Evolutionary conservation across 495 filamentous ascomycete genomes (phyloP), one percentile per base, ranked within the genome.

Genomic region (Mytilinidion resinicola): DNA sequence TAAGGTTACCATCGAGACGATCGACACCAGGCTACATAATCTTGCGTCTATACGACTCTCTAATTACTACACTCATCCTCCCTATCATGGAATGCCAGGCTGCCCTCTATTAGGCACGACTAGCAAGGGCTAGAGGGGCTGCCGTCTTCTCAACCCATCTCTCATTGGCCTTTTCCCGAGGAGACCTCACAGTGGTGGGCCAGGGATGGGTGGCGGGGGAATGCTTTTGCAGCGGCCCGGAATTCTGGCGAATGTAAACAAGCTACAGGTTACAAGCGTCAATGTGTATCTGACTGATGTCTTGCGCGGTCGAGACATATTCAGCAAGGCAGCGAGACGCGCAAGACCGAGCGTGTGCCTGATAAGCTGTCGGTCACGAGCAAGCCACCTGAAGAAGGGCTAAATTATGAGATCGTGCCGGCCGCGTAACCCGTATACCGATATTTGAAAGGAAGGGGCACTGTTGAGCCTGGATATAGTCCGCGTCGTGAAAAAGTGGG

Each of bases 241-340:
- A 62, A 66, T 66, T 59, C 56, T 51, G 60, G 63, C 46, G 36
- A 52, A n/a, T 25, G 59, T 56, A 66, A 66, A 62, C 59, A 62
- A 42, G 38, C 53, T 35, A 54, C 21, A 61, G 36, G 50, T 65
- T 59, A 61, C 63, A 52, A 53, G 55, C 51, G 55, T 49, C 46
- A 56, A 57, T 41, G 51, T 51, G 51, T 59, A 38, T 25, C 61
- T 55, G 57, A 44, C 53, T 37, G 46, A 56, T 55, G 61, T 60
- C 52, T 65, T 3, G 53, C 59, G 55, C 46, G 51, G 53, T 34
- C 38, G 49, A 66, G 63, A 60, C 59, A 62, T 59, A 15, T 43
- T 20, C 44, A 56, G 63, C 63, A 66, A 66, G 63, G 59, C 53
- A 53, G 7, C 51, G 25, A 62, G 47, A 65, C 56, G 63, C 59